Evolutionary conservation across 176 grass and related monocot genomes (phyloP), one percentile per base, ranked within the genome.

Genomic region (Rhipidocladum racemiflorum): DNA sequence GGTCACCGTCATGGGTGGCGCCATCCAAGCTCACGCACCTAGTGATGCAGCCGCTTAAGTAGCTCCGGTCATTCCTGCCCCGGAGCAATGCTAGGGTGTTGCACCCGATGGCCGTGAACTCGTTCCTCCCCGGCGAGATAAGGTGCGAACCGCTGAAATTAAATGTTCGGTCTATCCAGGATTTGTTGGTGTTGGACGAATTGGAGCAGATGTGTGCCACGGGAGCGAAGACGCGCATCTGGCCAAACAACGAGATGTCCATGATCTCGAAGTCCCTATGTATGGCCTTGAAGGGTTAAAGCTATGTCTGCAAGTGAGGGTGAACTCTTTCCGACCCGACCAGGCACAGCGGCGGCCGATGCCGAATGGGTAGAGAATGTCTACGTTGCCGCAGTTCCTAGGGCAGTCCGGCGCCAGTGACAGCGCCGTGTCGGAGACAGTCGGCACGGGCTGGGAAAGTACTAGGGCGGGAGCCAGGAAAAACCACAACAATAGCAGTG

Each of bases 51-150:
- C 87, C 87, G 0, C 39, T 72, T 6, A 2, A 2, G 57, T 76
- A 83, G 43, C 10, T 12, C 43, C 30, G 2, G 30, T 8, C 38
- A 15, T 43, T 1, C 16, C 25, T 25, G 6, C 63, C 66, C 0
- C 0, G 0, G 0, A 90, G 51, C 4, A 20, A 51, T 0, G 83
- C 73, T 25, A 68, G 0, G 30, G 54, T 78, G 24, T 61, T 17
- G 72, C 88, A 90, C 0, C 84, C 88, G 16, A 91, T 34, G 28
- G 61, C 85, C 12, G 65, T 75, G 35, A 87, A 91, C 23, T 46
- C 70, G 81, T 91, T 91, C 0, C 43, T 3, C 5, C 0, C 4
- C 0, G 10, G 0, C 4, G 89, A 87, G 34, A 87, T 72, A 34
- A 46, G 10, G 25, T 80, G 16, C 28, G 1, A 4, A 15, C 2